Base-by-base conservation (phyloP, 352 stramenopile genomes). In the Pythium periplocum region DNA sequence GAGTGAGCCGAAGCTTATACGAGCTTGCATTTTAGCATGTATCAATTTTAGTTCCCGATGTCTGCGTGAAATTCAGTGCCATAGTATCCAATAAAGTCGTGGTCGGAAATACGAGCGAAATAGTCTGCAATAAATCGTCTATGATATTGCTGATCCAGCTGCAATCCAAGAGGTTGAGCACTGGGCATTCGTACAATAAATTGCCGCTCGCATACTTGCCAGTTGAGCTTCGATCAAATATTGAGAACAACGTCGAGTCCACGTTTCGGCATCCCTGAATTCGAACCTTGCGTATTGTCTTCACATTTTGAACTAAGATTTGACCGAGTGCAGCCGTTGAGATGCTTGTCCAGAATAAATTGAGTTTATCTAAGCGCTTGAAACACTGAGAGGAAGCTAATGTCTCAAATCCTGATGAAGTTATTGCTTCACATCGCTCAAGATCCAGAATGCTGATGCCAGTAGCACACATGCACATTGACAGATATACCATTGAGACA, bases 311-410 rank as follows among this genome's bases (percentile, higher is more conserved):
- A 2, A 38, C 32, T 12, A 71, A 31, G 2, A 71, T 3, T 4
- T 26, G 36, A 5, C 30, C 11, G 0, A 65, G 8, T 6, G 33
- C n/a, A 5, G 33, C 17, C 8, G 42, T 45, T 1, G 54, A 36
- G 26, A 71, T 60, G 43, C 44, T 44, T 12, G 59, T 68, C 63
- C 63, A 65, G 2, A 54, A 57, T 12, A 67, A 11, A 12, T 64
- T 67, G 30, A 71, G 35, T 36, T 56, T 64, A 36, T 59, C 43
- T n/a, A 71, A 40, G 2, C 42, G 12, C 31, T 17, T 9, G 4
- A 47, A 26, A 3, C n/a, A 4, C 10, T 37, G 38, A 33, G 11
- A n/a, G 4, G 17, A 34, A 6, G 48, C 59, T 2, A 71, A 39
- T 6, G 43, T 31, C 7, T 44, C 42, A 43, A 68, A 71, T 10